Evolutionary conservation across 495 filamentous ascomycete genomes (phyloP).

Genomic region (Xylaria longipes): DNA sequence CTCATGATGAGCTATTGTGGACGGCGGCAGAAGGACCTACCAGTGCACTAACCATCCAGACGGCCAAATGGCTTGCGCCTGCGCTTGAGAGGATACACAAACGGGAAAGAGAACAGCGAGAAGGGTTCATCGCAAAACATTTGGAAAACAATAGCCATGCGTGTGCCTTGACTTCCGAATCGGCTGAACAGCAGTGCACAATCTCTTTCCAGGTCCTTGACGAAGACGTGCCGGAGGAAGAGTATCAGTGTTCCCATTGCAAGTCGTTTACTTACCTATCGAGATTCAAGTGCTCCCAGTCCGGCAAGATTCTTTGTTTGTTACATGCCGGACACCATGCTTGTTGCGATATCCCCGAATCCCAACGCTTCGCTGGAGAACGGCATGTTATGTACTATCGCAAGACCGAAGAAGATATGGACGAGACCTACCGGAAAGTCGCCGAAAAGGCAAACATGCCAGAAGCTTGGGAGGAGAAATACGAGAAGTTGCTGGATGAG

Average conservation of each 20-base stretch:
- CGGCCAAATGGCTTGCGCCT: conserved; percentile 91
- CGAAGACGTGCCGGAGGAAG: conserved; percentile 82
- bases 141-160: conserved; percentile 54
- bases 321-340: conserved; percentile 76
- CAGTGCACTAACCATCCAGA: conserved; percentile 82
- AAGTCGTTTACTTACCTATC: conserved; percentile 93
- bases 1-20: conserved; percentile 94
- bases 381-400: conserved; percentile 77
- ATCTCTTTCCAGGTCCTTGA: conserved; percentile 62
- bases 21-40: conserved; percentile 74
- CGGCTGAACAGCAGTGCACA: conserved; percentile 45
- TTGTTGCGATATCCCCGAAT: conserved; percentile 73
- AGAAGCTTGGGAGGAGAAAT: conserved; percentile 89
- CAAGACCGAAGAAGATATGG: conserved; percentile 73
- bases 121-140: conserved; percentile 70
- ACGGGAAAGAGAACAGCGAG: conserved; percentile 73
- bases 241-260: conserved; percentile 89
- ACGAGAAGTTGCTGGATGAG: conserved; percentile 81
- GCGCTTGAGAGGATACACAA: conserved; percentile 78
- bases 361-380: conserved; percentile 64
- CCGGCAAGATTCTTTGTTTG: conserved; percentile 79
- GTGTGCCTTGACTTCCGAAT: conserved; percentile 53
- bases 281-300: conserved; percentile 80
- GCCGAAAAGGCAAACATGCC: conserved; percentile 85
- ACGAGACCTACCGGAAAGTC: conserved; percentile 72